Evolutionary conservation across 129 eudicot species (phyloP).

Genomic region (Ambrosia trifida): DNA sequence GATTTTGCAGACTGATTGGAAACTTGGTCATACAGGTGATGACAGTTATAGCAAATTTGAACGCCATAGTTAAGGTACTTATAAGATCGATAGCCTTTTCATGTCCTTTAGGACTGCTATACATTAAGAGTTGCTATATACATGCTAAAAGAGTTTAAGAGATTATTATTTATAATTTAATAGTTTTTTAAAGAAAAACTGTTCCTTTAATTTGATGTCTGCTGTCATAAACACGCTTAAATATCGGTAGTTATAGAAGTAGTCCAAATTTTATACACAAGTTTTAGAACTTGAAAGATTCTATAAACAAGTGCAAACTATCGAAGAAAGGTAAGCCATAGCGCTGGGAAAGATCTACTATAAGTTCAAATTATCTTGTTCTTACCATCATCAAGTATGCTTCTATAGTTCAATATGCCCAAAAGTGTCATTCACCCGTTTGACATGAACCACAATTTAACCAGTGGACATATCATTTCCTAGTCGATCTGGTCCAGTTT

Average conservation of each 20-base stretch:
- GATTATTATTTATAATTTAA: background rate
- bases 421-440: constrained; percentile 41
- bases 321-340: constrained; percentile 24
- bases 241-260: background rate
- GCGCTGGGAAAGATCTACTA: constrained; percentile 40
- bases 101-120: constrained; percentile 9
- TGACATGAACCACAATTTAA: constrained; percentile 39
- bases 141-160: constrained; percentile 8
- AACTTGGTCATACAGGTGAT: constrained; percentile 3
- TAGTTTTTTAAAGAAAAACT: background rate
- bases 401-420: constrained; percentile 55
- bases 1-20: constrained; percentile 29
- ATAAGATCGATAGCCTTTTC: background rate
- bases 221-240: background rate
- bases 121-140: background rate
- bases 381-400: constrained; percentile 58
- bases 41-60: constrained; percentile 9
- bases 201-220: background rate
- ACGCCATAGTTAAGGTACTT: constrained; percentile 9
- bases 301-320: too few species aligned
- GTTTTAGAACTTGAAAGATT: too few species aligned
- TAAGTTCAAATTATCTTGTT: constrained; percentile 46
- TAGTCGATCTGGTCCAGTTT: background rate
- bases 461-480: background rate
- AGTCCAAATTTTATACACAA: too few species aligned